These are phyloP conservation scores for Pholiota microspora DNA, from an alignment of 768 basidiomycete species.

Conservation along the genomic window DNA sequence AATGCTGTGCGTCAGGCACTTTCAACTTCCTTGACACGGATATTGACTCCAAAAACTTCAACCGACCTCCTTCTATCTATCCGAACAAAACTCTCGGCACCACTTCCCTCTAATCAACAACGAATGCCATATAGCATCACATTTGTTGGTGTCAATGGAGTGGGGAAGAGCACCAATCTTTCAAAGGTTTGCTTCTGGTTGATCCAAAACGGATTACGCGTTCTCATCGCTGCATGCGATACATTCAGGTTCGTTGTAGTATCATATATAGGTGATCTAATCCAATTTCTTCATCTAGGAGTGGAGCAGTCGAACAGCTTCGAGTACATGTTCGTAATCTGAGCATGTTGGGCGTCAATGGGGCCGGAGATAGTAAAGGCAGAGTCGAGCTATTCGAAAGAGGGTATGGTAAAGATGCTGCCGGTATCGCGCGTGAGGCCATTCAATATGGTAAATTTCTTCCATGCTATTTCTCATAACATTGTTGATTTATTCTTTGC, in stretches of 20 bases:
- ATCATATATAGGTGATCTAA: background rate
- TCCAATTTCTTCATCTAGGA: conserved; percentile 39
- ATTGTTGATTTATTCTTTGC: conserved; percentile 6
- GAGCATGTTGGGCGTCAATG: conserved; percentile 75
- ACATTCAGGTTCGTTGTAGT: conserved; percentile 72
- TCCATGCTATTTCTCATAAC: background rate
- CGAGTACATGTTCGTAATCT: conserved; percentile 95
- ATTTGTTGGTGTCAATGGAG: conserved; percentile 98
- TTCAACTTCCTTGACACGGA: conserved; percentile 84
- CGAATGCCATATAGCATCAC: conserved; percentile 89
- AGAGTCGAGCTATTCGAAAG: conserved; percentile 92
- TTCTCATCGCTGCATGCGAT: conserved; percentile 97
- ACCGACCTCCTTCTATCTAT: conserved; percentile 96
- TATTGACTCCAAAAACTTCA: conserved; percentile 94
- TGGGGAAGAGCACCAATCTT: conserved; percentile 97
- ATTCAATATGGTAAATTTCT: conserved; percentile 69
- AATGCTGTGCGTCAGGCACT: conserved; percentile 82
- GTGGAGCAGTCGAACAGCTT: conserved; percentile 96
- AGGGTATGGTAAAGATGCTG: conserved; percentile 99
- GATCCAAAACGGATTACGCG: conserved; percentile 89
- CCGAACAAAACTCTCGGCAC: conserved; percentile 78
- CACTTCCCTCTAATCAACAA: conserved; percentile 71
- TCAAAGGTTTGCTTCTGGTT: conserved; percentile 99
- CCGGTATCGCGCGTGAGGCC: conserved; percentile 95
- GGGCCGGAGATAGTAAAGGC: conserved; percentile 64